These are phyloP conservation scores for Sporothrix mexicana DNA, from an alignment of 2,329 filamentous ascomycete species.

Conservation along the genomic window DNA sequence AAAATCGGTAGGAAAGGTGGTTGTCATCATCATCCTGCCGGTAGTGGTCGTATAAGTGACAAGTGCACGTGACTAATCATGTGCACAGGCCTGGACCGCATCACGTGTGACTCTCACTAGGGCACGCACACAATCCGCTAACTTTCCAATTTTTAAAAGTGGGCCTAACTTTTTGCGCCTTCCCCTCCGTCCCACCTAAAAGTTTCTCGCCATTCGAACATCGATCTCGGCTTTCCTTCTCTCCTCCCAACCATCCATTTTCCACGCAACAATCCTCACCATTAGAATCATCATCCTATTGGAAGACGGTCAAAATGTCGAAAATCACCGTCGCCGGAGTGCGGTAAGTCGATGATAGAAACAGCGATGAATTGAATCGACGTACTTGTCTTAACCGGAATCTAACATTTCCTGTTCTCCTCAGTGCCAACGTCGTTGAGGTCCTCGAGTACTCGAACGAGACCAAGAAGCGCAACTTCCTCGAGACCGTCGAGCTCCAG, in stretches of 20 bases:
- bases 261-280: constrained; percentile 41
- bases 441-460: constrained; percentile 90
- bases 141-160: neutral
- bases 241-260: constrained; percentile 22
- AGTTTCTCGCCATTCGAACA: neutral
- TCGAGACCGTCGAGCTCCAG: constrained; percentile 54
- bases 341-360: constrained; percentile 38
- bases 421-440: constrained; percentile 82
- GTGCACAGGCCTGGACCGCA: neutral
- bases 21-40: neutral
- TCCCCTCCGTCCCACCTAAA: constrained; percentile 19
- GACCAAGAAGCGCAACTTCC: constrained; percentile 98
- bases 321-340: constrained; percentile 56
- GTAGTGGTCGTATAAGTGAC: neutral
- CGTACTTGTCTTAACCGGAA: neutral
- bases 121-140: constrained; percentile 24
- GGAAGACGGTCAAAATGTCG: constrained; percentile 84
- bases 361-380: neutral
- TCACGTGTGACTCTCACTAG: constrained; percentile 21
- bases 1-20: neutral
- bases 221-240: constrained; percentile 15
- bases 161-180: constrained; percentile 20
- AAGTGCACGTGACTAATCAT: neutral
- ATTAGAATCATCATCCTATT: constrained; percentile 41
- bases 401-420: constrained; percentile 16